A percentile compares a stretch with the other conserved stretches of the same genome.
Evolutionary conservation across 1,139 yeast species (phyloP).

Genomic region (Arxiozyma telluris): DNA sequence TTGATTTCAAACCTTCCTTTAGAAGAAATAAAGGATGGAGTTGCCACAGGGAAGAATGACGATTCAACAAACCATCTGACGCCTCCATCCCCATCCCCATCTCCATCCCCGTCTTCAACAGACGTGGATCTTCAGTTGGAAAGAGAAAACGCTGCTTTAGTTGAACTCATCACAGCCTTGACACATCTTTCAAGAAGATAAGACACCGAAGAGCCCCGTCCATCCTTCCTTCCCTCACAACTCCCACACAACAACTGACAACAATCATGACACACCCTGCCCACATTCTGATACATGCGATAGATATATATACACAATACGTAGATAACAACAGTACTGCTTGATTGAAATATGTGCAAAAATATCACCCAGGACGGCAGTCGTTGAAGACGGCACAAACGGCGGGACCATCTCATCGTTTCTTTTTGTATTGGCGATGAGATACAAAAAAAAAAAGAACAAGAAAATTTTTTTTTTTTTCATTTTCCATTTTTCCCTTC

Average conservation of each 20-base stretch:
- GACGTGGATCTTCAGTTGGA: neutral
- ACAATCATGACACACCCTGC: too few species aligned
- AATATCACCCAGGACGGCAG: neutral
- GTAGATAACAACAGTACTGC: too few species aligned
- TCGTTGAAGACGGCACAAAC: neutral
- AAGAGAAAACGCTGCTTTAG: neutral
- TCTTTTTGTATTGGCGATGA: neutral
- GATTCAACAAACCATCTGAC: neutral
- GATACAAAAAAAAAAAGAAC: too few species aligned
- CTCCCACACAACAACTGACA: too few species aligned
- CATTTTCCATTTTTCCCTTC: neutral
- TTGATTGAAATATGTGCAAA: too few species aligned
- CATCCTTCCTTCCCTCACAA: too few species aligned
- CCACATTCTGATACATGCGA: too few species aligned
- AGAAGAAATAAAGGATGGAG: neutral
- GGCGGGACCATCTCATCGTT: neutral
- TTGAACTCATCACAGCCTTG: neutral
- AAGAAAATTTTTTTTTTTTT: too few species aligned
- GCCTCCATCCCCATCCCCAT: neutral
- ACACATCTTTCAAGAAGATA: neutral
- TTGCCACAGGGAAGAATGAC: neutral
- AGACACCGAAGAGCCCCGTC: neutral
- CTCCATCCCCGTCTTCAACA: neutral
- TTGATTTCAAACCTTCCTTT: neutral
- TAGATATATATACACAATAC: too few species aligned